A percentile compares a stretch with the other conserved stretches of the same genome.
These are phyloP conservation scores for Podila horticola DNA, from an alignment of 192 early-diverging fungal species.

Conservation along the genomic window DNA sequence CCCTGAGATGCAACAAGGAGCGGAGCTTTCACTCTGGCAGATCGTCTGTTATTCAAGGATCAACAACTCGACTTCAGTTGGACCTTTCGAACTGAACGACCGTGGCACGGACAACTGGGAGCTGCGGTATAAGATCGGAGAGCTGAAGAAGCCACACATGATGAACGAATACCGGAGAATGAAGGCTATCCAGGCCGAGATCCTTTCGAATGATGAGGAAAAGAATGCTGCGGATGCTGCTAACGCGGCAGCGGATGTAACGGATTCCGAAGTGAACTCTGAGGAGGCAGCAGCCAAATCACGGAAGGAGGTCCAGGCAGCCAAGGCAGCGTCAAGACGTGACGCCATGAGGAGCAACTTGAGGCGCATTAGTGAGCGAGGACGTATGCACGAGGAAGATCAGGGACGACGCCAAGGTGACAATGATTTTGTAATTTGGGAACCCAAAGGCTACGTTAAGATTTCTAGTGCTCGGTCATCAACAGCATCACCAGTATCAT, in stretches of 20 bases:
- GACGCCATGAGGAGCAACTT: constrained; percentile 32
- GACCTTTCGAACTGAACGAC: constrained; percentile 41
- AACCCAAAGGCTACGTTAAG: constrained; percentile 45
- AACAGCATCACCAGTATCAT: too few species aligned
- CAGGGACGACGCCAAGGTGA: constrained; percentile 28
- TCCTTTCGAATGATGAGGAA: constrained; percentile 30
- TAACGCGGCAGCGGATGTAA: constrained; percentile 6
- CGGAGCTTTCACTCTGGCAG: constrained; percentile 45
- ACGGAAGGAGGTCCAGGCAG: background rate
- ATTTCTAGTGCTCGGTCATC: constrained; percentile 1
- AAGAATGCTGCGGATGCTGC: constrained; percentile 13
- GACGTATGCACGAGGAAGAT: constrained; percentile 27
- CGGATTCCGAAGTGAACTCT: background rate
- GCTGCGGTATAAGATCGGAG: constrained; percentile 40
- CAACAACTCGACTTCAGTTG: constrained; percentile 18
- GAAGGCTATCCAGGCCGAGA: constrained; percentile 48
- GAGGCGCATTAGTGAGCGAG: constrained; percentile 36
- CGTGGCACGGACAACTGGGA: constrained; percentile 36
- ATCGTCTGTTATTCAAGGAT: constrained; percentile 46
- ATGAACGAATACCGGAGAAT: constrained; percentile 45
- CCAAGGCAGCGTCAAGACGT: constrained; percentile 3
- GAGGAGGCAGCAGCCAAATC: background rate
- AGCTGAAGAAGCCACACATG: constrained; percentile 47
- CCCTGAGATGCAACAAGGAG: constrained; percentile 44
- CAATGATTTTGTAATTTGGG: constrained; percentile 35